Evolutionary conservation across 371 early-diverging fungal genomes (phyloP).

Genomic region (Mortierella polycephala): DNA sequence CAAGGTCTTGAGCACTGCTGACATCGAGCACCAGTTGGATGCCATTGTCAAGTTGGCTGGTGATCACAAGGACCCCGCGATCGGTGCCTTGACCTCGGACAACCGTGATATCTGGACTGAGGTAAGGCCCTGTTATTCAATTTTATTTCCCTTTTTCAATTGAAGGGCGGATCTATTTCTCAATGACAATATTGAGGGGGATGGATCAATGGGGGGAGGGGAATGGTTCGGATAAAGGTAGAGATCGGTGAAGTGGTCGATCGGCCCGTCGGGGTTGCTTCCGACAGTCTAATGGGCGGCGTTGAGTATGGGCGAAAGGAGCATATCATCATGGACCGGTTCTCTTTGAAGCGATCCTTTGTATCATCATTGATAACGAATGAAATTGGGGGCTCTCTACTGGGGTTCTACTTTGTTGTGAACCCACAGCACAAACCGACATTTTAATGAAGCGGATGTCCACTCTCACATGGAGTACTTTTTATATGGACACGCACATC

Average conservation of each 20-base stretch:
- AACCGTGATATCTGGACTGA: constrained; percentile 96
- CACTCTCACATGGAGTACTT: constrained; percentile 6
- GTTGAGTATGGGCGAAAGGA: no score
- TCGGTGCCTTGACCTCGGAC: constrained; percentile 92
- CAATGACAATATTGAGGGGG: no score
- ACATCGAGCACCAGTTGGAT: constrained; percentile 72
- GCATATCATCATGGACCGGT: background rate
- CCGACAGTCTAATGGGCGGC: background rate
- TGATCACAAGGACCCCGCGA: constrained; percentile 71
- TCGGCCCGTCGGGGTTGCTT: constrained; percentile 1
- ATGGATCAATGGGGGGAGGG: background rate
- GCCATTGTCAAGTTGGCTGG: constrained; percentile 82
- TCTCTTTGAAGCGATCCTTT: constrained; percentile 10
- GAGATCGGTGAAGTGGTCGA: background rate
- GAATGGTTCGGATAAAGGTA: background rate
- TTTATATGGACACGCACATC: background rate
- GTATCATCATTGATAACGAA: constrained; percentile 3
- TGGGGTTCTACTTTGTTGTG: constrained; percentile 17
- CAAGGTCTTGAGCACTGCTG: constrained; percentile 81
- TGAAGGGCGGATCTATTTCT: background rate
- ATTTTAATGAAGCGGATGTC: background rate
- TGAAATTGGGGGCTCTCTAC: constrained; percentile 5
- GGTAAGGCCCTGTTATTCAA: constrained; percentile 56
- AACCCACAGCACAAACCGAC: constrained; percentile 15
- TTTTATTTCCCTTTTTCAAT: background rate